Conservation (phyloP, 768 basidiomycete genomes). For the Macrolepiota albuminosa region DNA sequence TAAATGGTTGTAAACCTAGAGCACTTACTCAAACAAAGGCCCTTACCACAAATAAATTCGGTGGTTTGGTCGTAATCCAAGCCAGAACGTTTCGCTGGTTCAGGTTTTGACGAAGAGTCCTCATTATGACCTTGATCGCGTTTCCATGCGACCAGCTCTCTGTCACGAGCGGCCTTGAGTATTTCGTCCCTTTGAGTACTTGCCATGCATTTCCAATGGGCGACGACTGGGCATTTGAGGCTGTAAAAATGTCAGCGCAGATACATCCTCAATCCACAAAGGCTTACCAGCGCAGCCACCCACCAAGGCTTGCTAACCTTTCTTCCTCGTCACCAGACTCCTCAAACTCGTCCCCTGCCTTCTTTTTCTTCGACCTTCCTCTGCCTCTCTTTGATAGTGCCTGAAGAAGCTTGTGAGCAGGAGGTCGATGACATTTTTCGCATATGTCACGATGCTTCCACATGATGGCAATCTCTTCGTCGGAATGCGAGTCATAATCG, state of each 20-base stretch:
- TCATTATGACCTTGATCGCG: slow-evolving; percentile 20
- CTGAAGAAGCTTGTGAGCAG: slow-evolving; percentile 51
- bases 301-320: slow-evolving; percentile 50
- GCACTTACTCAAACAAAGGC: background rate
- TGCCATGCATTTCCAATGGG: slow-evolving; percentile 76
- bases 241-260: slow-evolving; percentile 23
- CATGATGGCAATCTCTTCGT: slow-evolving; percentile 52
- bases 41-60: slow-evolving; percentile 68
- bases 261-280: background rate
- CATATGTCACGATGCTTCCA: slow-evolving; percentile 60
- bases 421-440: slow-evolving; percentile 63
- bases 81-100: slow-evolving; percentile 39
- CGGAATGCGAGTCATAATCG: slow-evolving; percentile 44
- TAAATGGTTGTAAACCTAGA: background rate
- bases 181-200: slow-evolving; percentile 67
- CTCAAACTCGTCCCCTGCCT: slow-evolving; percentile 48
- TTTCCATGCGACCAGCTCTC: slow-evolving; percentile 40
- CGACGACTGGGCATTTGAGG: slow-evolving; percentile 70
- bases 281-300: slow-evolving; percentile 81
- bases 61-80: slow-evolving; percentile 58
- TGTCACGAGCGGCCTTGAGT: slow-evolving; percentile 54
- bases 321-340: slow-evolving; percentile 52
- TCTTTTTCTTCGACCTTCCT: slow-evolving; percentile 36
- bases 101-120: slow-evolving; percentile 13
- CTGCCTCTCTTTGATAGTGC: slow-evolving; percentile 33